Evolutionary conservation across 1,284 basidiomycete species (phyloP).

Genomic region (Pseudozyma tsukubaensis): DNA sequence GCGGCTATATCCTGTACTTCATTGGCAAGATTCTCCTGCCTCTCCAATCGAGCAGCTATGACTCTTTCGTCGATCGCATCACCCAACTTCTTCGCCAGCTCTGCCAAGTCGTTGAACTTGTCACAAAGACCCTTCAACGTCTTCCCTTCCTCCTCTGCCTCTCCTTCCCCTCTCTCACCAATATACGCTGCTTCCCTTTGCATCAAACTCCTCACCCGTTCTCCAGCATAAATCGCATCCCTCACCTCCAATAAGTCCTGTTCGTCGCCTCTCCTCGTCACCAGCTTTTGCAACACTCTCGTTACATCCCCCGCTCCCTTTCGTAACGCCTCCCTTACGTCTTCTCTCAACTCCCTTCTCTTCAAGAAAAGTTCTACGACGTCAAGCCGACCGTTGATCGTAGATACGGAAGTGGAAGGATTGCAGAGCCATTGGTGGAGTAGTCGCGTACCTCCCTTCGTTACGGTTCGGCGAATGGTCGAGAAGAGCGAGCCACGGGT

Average conservation of each 20-base stretch:
- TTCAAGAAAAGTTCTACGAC: constrained; percentile 56
- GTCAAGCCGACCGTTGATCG: constrained; percentile 54
- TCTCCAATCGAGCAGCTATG: constrained; percentile 55
- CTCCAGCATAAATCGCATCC: constrained; percentile 55
- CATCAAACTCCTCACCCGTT: constrained; percentile 26
- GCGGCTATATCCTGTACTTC: constrained; percentile 35
- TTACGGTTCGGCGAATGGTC: constrained; percentile 62
- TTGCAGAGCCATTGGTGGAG: constrained; percentile 62
- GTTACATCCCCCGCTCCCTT: constrained; percentile 58
- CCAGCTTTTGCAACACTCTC: constrained; percentile 61
- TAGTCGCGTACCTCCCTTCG: constrained; percentile 61
- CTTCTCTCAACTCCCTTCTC: constrained; percentile 47
- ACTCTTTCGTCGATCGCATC: constrained; percentile 66
- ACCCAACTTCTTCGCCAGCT: constrained; percentile 48
- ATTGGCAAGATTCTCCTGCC: constrained; percentile 52
- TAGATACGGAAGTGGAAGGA: constrained; percentile 51
- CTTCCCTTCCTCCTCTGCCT: constrained; percentile 1
- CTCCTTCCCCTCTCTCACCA: not conserved
- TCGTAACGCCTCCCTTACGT: constrained; percentile 46
- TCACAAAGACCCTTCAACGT: constrained; percentile 13
- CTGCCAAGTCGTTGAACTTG: constrained; percentile 35
- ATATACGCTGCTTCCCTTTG: constrained; percentile 12
- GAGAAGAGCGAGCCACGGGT: constrained; percentile 58
- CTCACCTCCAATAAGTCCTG: constrained; percentile 65
- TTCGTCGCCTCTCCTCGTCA: constrained; percentile 57